A percentile compares a stretch with the other conserved stretches of the same genome.
Conservation (phyloP, 1,284 basidiomycete species). For the Coniferiporia weirii region DNA sequence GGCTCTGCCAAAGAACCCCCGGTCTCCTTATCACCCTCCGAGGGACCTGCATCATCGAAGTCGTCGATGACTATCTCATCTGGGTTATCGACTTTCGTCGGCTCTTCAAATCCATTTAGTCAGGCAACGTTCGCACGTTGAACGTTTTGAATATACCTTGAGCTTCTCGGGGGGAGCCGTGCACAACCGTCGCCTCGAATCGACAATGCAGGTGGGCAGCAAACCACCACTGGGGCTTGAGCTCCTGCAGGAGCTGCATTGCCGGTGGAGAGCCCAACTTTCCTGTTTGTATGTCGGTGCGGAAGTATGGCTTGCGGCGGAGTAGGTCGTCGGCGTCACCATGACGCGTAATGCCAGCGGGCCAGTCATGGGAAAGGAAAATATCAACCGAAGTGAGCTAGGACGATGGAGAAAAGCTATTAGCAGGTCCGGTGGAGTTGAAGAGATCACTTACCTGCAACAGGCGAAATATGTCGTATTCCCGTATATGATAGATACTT, state of each 20-base stretch:
- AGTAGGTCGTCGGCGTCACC: conserved; percentile 71
- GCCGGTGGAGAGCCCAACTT: conserved; percentile 88
- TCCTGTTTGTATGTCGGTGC: conserved; percentile 65
- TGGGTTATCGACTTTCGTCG: conserved; percentile 39
- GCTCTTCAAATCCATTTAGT: conserved; percentile 10
- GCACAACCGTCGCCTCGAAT: conserved; percentile 66
- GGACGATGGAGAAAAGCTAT: conserved; percentile 3
- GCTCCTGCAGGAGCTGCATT: conserved; percentile 66
- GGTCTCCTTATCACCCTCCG: not conserved
- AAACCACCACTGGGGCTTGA: conserved; percentile 94
- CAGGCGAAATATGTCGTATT: conserved; percentile 79
- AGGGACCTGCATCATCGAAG: conserved; percentile 32
- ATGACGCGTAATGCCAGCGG: conserved; percentile 77
- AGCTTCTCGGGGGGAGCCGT: conserved; percentile 28
- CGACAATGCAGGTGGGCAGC: conserved; percentile 91
- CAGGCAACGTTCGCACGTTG: not conserved
- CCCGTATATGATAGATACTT: conserved; percentile 88
- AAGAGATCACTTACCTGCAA: conserved; percentile 53
- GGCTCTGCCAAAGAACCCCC: not conserved
- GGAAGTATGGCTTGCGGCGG: conserved; percentile 79
- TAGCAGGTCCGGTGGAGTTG: conserved; percentile 1
- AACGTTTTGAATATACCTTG: conserved; percentile 6
- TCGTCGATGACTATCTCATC: conserved; percentile 65
- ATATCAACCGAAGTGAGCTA: conserved; percentile 64
- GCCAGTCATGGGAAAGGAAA: conserved; percentile 98